phyloP scores from a whole-genome alignment of 2,329 filamentous ascomycete genomes.

The Clarireedia hainanense region DNA sequence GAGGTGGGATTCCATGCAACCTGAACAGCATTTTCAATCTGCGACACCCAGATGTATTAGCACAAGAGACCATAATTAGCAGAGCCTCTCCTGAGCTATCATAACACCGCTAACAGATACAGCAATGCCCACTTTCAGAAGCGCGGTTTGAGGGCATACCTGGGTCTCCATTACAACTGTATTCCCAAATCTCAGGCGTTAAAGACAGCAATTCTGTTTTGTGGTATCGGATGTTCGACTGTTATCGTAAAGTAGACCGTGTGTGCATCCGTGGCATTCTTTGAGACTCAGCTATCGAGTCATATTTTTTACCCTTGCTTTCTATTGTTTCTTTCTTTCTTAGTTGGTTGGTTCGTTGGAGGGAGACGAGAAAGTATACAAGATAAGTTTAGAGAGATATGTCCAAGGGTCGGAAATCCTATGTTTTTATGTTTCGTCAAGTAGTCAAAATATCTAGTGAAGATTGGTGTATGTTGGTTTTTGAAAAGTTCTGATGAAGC shows the following conservation, averaged over 20 bases:
- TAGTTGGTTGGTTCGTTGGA: constrained; percentile 6
- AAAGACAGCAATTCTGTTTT: constrained; percentile 1
- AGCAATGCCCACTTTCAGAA: neutral
- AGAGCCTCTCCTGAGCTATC: neutral
- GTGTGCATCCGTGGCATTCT: constrained; percentile 24
- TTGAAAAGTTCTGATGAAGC: constrained; percentile 5
- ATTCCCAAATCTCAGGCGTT: neutral
- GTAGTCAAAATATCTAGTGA: neutral
- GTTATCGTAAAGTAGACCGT: constrained; percentile 14
- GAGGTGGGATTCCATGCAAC: constrained; percentile 82
- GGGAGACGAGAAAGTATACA: constrained; percentile 8
- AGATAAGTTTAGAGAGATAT: neutral
- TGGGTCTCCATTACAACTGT: constrained; percentile 27
- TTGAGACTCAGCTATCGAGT: constrained; percentile 22
- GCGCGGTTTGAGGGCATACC: constrained; percentile 20
- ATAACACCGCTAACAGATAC: neutral
- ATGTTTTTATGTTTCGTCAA: neutral
- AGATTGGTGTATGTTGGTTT: no score
- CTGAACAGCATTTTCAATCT: constrained; percentile 93
- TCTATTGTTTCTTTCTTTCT: constrained; percentile 10
- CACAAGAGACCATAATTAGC: neutral
- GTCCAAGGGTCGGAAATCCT: neutral
- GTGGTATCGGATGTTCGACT: constrained; percentile 14
- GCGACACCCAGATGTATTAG: constrained; percentile 24
- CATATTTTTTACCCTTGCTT: constrained; percentile 13